phyloP scores from a whole-genome alignment of 1,139 yeast genomes.

The Diutina mesorugosa region DNA sequence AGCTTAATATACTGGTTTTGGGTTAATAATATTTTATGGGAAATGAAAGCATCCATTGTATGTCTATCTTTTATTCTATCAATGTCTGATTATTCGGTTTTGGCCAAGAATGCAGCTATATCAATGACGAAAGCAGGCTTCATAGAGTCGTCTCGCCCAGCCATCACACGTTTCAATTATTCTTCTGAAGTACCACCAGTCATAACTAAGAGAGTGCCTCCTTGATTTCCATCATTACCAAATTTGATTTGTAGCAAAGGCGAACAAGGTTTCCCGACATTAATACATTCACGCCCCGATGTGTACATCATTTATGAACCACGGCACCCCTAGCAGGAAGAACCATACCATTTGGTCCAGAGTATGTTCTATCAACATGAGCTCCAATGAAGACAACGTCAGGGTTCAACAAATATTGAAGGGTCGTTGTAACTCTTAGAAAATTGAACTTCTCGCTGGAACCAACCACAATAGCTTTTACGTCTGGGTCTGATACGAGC shows the following conservation, averaged over 20 bases:
- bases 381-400: conserved; percentile 18
- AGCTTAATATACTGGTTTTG: conserved; percentile 1
- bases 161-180: neutral
- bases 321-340: conserved; percentile 33
- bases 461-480: conserved; percentile 28
- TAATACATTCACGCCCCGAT: conserved; percentile 17
- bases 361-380: conserved; percentile 28
- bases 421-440: conserved; percentile 24
- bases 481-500: conserved; percentile 27
- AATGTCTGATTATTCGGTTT: neutral
- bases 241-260: conserved; percentile 18
- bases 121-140: neutral
- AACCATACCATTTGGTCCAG: conserved; percentile 24
- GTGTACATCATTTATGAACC: conserved; percentile 26
- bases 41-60: neutral
- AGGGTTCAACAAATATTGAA: conserved; percentile 26
- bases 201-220: conserved; percentile 11
- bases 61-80: neutral
- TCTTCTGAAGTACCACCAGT: neutral
- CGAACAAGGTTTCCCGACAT: conserved; percentile 24
- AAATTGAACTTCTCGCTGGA: conserved; percentile 26
- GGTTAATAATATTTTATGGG: neutral
- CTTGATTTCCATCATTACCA: conserved; percentile 26
- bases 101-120: neutral
- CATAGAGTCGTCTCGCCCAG: neutral